Base-by-base conservation (phyloP, 2,329 filamentous ascomycete species). In the Monosporascus sp. region DNA sequence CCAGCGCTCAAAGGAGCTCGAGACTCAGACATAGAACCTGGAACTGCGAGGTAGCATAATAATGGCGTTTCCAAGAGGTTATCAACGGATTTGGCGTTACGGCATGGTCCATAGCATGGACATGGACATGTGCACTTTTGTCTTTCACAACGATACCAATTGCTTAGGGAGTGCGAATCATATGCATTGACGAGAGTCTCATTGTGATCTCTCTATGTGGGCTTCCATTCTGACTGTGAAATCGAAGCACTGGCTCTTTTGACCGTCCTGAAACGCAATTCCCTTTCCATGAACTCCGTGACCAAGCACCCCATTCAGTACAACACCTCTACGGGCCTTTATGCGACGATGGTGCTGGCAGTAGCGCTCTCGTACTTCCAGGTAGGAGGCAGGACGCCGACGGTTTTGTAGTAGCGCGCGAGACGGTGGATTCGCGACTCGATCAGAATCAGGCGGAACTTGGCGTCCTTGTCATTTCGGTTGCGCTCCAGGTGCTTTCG, bases 401-500 rank as follows among this genome's bases (percentile, higher is more conserved):
- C 93, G 75, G 91, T 93, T 89, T 97, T 97, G 90, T 97, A 99
- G 89, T 97, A 97, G 69, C 94, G 89, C 74, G 91, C 94, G 67
- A 99, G 89, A 82, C 94, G 93, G 89, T 99, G 94, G 80, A 99
- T 97, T 80, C 95, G 90, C 75, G 94, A 97, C 85, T 99, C 94
- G 80, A 99, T 96, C 69, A 99, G 89, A 93, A 99, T 99, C 65
- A 99, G 90, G 74, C 94, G 93, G 90, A 99, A 99, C 85, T 99
- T 99, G 84, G 88, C 90, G 85, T 99, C 94, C 84, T 91, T 96
- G 85, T 99, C 94, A 87, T 99, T 99, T 81, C 94, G 93, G 88
- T 99, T 99, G 80, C 90, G 90, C 86, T 97, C 91, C 67, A 99
- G 90, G 82, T 99, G 95, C 90, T 99, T 99, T 82, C 94, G 93